Evolutionary conservation across 192 early-diverging fungal genomes (phyloP), one percentile per base, ranked within the genome.

Genomic region (Diversispora epigaea): DNA sequence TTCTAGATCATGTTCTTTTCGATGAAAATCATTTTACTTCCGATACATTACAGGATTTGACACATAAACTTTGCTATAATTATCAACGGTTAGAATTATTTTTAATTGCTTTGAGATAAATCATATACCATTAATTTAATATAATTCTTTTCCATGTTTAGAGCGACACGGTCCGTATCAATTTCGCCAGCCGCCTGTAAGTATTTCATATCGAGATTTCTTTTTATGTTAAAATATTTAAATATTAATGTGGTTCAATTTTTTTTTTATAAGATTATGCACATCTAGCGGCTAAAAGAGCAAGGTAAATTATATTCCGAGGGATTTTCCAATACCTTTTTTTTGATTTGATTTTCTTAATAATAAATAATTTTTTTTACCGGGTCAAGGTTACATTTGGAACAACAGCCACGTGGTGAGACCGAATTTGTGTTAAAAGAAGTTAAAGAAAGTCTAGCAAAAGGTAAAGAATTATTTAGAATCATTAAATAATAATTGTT

Each of bases 51-150:
- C 94, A 97, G 77, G 85, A 92, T 69, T 85, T 99, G 32, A 98
- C 97, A 1, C 95, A 94, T 84, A 83, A 91, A 9, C 83, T 98
- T 55, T 98, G 95, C 78, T 97, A 94, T 76, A 85, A 94, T 21
- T 99, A 96, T 82, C 91, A 91, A 62, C 89, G 91, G 65, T 67
- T 21, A 8, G 7, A 46, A 46, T 21, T 47, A 3, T 22, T 9
- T n/a, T 67, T 12, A 7, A 11, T 47, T 15, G 25, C 47, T 4
- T 45, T 4, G 7, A 46, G 22, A 47, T 22, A 46, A 46, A 9
- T 14, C 2, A 45, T 47, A 46, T 19, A 8, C 5, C 47, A 22
- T 47, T 67, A 49, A 47, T 7, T 67, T 64, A 43, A 41, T 60
- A 22, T 22, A 25, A 52, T 52, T 52, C 17, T 52, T 17, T 4